Conservation (phyloP, 2,329 filamentous ascomycete genomes). For the Blastomyces emzantsi region DNA sequence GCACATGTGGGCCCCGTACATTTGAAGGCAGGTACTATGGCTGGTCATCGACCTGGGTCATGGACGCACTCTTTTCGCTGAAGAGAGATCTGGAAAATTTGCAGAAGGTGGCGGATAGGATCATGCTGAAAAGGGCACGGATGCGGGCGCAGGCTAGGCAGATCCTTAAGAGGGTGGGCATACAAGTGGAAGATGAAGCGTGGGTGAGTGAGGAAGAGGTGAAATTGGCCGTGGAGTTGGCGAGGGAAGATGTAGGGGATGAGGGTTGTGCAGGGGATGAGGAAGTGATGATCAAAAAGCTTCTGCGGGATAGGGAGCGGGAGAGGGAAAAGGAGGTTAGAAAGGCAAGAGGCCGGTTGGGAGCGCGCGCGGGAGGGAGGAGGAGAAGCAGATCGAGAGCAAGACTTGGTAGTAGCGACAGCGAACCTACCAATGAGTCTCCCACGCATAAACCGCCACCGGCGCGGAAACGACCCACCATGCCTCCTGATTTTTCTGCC, state of each 20-base stretch:
- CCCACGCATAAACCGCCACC: neutral
- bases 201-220: neutral
- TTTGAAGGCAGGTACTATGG: slow-evolving; percentile 15
- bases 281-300: neutral
- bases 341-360: neutral
- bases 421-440: neutral
- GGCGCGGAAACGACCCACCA: neutral
- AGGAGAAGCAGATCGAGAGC: too few species aligned
- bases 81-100: neutral
- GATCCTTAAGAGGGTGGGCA: neutral
- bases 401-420: neutral
- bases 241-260: neutral
- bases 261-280: neutral
- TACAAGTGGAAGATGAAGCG: neutral
- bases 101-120: neutral
- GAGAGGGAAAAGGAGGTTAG: neutral
- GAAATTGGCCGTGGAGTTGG: neutral
- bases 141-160: neutral
- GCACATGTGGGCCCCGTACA: slow-evolving; percentile 10
- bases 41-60: slow-evolving; percentile 17
- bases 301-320: neutral
- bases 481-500: neutral
- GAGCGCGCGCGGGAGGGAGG: neutral
- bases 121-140: neutral
- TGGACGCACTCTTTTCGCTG: slow-evolving; percentile 9